A percentile compares a stretch with the other conserved stretches of the same genome.
These are phyloP conservation scores for Trametes polyzona DNA, from an alignment of 1,284 basidiomycete species.

Conservation along the genomic window DNA sequence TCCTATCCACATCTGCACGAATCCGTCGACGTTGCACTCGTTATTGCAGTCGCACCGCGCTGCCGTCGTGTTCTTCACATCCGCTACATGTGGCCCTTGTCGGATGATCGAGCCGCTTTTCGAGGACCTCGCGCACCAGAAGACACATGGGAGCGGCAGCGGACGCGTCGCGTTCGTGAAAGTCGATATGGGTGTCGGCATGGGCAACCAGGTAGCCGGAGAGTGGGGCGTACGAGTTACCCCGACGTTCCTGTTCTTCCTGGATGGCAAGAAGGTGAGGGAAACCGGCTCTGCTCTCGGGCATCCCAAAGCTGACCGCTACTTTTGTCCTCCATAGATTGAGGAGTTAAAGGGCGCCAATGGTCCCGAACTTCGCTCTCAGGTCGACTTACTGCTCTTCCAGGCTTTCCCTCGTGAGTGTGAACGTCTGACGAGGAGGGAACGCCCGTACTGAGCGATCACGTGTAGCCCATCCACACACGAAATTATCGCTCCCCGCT, in stretches of 20 bases:
- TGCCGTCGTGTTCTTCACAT: conserved; percentile 70
- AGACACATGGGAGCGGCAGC: conserved; percentile 41
- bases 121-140: conserved; percentile 51
- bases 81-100: conserved; percentile 65
- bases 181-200: conserved; percentile 75
- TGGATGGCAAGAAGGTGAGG: conserved; percentile 74
- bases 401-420: conserved; percentile 79
- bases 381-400: conserved; percentile 74
- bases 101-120: conserved; percentile 67
- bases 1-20: conserved; percentile 65
- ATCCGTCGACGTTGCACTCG: conserved; percentile 54
- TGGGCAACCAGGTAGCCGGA: conserved; percentile 60
- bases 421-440: no score
- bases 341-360: conserved; percentile 79
- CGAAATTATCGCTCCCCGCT: conserved; percentile 60
- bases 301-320: no score
- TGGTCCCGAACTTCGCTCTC: conserved; percentile 63
- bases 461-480: conserved; percentile 74
- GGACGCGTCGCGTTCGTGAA: conserved; percentile 70
- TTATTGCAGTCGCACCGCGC: conserved; percentile 54
- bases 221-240: conserved; percentile 77
- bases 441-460: not conserved
- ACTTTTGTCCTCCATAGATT: conserved; percentile 41
- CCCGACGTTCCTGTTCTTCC: conserved; percentile 87
- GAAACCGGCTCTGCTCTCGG: no score